Base-by-base conservation (phyloP, 306 rosid genomes). In the Prosopis cineraria region DNA sequence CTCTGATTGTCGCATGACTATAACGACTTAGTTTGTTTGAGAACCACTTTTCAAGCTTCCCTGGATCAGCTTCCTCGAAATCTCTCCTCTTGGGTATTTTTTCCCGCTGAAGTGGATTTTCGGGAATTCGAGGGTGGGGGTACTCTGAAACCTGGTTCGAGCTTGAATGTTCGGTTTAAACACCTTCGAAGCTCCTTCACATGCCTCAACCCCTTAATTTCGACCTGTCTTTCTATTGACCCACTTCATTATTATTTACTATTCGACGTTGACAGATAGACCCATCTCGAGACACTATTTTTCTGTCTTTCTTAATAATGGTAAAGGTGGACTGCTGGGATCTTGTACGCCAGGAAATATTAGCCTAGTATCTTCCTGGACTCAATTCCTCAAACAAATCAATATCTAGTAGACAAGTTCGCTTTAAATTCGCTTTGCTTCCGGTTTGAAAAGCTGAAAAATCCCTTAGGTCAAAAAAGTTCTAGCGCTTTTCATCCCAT, bases 241-340 rank as follows among this genome's bases (percentile, higher is more conserved):
- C 60, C 36, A 45, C 58, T 78, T 69, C n/a, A 40, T 68, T 29
- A 33, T 73, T 67, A 47, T 41, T 85, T 41, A 44, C 56, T 75
- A 20, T 76, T 76, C 40, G 83, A 82, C 13, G 72, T 68, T 76
- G 89, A 85, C 86, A 82, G 82, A 72, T 82, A 82, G 74, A 81
- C 68, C 45, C 72, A 20, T 81, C 62, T 62, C 39, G 27, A 68
- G 79, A 64, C 76, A 56, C 40, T 74, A 55, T 19, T 65, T 72
- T 13, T 65, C 67, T 60, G 55, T 85, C 80, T 37, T 6, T 77
- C 65, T 82, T 82, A 71, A 76, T 79, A 67, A 79, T 68, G 39
- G 43, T 67, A 48, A 52, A 53, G 58, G 16, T 34, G 10, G 62
- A 78, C 73, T 22, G 45, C 16, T 27, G 45, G 45, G 70, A 69